phyloP scores from a whole-genome alignment of 1,284 basidiomycete genomes.

The Cryptococcus jaspeensis region DNA sequence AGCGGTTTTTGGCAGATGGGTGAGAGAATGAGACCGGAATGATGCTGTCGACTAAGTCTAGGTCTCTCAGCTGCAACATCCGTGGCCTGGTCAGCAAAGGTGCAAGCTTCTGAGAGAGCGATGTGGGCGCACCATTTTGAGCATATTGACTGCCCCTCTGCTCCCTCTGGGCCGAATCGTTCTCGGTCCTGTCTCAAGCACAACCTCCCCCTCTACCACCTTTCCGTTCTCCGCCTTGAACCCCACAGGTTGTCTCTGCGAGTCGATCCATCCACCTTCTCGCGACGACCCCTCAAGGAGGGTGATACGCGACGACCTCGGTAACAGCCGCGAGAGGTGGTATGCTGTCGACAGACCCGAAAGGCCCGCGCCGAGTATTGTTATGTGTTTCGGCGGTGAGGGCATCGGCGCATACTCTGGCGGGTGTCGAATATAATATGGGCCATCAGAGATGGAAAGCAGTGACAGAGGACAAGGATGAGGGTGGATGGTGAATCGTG shows the following conservation, averaged over 20 bases:
- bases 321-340: constrained; percentile 25
- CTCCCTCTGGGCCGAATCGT: constrained; percentile 73
- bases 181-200: constrained; percentile 79
- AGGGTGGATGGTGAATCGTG: not conserved
- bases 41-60: constrained; percentile 27
- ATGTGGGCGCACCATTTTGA: constrained; percentile 69
- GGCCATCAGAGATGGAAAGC: not conserved
- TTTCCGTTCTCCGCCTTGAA: constrained; percentile 12
- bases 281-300: constrained; percentile 66
- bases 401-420: not conserved
- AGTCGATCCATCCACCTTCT: constrained; percentile 83
- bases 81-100: not conserved
- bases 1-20: constrained; percentile 47
- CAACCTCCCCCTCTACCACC: constrained; percentile 51
- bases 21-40: constrained; percentile 39
- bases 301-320: constrained; percentile 55
- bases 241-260: constrained; percentile 55
- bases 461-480: not conserved
- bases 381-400: constrained; percentile 29
- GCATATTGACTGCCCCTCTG: constrained; percentile 56
- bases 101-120: not conserved
- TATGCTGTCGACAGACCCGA: constrained; percentile 47
- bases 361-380: constrained; percentile 48
- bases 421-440: not conserved
- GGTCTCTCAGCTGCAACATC: constrained; percentile 24